Percentiles rank a stretch among this genome's conserved stretches.
phyloP scores from a whole-genome alignment of 2,329 filamentous ascomycete genomes.

The Sporothrix phasma region DNA sequence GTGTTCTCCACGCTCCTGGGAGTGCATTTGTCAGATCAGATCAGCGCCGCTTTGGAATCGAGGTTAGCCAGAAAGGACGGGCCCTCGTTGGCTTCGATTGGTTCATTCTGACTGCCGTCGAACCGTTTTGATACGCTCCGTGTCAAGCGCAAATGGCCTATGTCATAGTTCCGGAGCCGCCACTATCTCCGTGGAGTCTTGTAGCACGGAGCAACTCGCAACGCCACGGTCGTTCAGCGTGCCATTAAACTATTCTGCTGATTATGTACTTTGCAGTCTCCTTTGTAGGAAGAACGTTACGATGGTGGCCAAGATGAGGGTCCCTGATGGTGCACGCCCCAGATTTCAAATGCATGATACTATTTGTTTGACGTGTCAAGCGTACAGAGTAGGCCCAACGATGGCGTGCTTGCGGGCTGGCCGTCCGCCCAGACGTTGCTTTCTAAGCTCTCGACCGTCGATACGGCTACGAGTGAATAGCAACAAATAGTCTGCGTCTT shows the following conservation, averaged over 20 bases:
- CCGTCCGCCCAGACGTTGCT: background rate
- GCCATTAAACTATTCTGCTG: background rate
- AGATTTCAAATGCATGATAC: conserved; percentile 4
- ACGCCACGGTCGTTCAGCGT: background rate
- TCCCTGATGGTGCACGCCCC: background rate
- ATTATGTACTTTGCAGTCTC: background rate
- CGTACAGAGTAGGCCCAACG: background rate
- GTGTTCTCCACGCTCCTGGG: too few relatives aligned
- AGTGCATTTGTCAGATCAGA: background rate
- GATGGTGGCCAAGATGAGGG: background rate
- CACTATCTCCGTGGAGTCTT: background rate
- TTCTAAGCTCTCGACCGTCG: background rate
- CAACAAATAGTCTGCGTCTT: background rate
- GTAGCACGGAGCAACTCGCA: background rate
- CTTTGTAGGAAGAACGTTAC: background rate
- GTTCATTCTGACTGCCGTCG: background rate
- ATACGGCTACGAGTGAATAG: background rate
- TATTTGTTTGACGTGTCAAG: too few relatives aligned
- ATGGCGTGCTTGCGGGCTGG: conserved; percentile 1
- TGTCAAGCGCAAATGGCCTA: too few relatives aligned
- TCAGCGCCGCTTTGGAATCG: background rate
- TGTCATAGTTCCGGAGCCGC: background rate
- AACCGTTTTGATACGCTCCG: too few relatives aligned
- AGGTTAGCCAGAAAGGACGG: background rate
- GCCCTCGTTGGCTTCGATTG: background rate